Conservation (phyloP, 2,329 filamentous ascomycete genomes). For the Mariannaea sp. region DNA sequence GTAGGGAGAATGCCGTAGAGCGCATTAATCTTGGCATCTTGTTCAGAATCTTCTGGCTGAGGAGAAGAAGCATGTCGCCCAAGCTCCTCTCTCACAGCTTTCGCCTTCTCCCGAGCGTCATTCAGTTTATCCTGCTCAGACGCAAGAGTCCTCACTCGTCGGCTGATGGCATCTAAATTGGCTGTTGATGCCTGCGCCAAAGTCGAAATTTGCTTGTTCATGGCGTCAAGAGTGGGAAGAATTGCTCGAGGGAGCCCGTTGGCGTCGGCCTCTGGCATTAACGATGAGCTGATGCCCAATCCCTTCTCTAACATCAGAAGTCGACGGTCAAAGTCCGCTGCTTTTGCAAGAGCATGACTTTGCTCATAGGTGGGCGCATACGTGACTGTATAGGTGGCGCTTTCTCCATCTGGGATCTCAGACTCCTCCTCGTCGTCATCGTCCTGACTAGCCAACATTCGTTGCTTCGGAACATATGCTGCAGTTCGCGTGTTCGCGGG, state of each 20-base stretch:
- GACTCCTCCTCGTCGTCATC: conserved; percentile 30
- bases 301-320: conserved; percentile 78
- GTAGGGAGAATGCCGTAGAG: conserved; percentile 87
- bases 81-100: conserved; percentile 64
- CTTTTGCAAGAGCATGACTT: conserved; percentile 74
- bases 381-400: conserved; percentile 65
- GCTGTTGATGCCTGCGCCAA: conserved; percentile 74
- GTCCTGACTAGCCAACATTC: conserved; percentile 16
- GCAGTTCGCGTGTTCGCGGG: conserved; percentile 30
- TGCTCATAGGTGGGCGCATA: conserved; percentile 69
- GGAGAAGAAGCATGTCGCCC: conserved; percentile 50
- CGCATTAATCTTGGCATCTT: conserved; percentile 85
- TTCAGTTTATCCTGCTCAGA: conserved; percentile 75
- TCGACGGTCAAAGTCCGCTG: conserved; percentile 85
- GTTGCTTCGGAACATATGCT: conserved; percentile 18
- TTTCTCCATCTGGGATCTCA: conserved; percentile 31
- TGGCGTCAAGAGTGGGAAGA: conserved; percentile 77
- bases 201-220: conserved; percentile 80
- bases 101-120: conserved; percentile 66
- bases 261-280: conserved; percentile 64
- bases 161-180: conserved; percentile 73
- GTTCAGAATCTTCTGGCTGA: conserved; percentile 64
- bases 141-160: conserved; percentile 70
- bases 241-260: conserved; percentile 69
- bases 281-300: conserved; percentile 76